These are phyloP conservation scores for Cadophora gregata DNA, from an alignment of 2,329 filamentous ascomycete species.

Conservation along the genomic window DNA sequence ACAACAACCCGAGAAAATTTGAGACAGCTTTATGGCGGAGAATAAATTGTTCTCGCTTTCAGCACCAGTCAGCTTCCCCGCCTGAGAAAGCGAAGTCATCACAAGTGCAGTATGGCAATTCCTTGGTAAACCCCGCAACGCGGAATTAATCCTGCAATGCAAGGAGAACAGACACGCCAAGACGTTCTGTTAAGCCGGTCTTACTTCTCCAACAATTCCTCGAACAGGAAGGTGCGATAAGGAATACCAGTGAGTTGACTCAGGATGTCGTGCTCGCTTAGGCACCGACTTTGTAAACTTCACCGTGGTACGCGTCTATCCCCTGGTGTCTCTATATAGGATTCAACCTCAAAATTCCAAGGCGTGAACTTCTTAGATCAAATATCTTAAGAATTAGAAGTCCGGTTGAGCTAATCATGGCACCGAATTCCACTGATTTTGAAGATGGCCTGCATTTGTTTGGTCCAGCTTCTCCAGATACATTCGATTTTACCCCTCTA, in stretches of 20 bases:
- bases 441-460: conserved; percentile 24
- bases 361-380: no score
- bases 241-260: background rate
- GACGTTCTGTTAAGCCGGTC: background rate
- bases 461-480: conserved; percentile 27
- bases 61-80: no score
- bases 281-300: background rate
- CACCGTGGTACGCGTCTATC: background rate
- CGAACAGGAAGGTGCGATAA: background rate
- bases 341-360: background rate
- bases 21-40: no score
- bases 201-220: background rate
- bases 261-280: background rate
- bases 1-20: no score
- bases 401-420: background rate
- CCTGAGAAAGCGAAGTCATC: no score
- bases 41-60: no score
- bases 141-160: no score
- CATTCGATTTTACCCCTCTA: conserved; percentile 39
- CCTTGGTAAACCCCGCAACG: no score
- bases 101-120: no score
- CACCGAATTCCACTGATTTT: background rate
- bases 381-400: no score
- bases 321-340: no score
- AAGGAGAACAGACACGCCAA: background rate